Evolutionary conservation across 192 early-diverging fungal genomes (phyloP), one percentile per base, ranked within the genome.

Genomic region (Thamnidium elegans): DNA sequence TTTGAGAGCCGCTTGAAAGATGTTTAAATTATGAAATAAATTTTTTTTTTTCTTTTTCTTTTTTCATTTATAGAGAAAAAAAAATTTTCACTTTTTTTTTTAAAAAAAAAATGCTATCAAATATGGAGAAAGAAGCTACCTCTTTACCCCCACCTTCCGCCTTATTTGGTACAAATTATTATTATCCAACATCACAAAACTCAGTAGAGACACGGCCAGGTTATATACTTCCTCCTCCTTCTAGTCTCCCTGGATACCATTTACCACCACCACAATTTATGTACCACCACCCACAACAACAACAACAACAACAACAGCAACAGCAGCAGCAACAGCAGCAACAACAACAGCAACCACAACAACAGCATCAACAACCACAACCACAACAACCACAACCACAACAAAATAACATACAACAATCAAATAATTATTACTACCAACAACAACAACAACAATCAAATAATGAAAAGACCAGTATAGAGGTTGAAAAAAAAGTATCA

Each of bases 141-240:
- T 50, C 39, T 8, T 39, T 64, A 17, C 62, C 62, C 11, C 62
- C 62, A 21, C 62, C 62, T 19, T 64, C 62, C 43, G 50, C 50
- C 21, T 31, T 64, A 20, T 64, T 64, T 53, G 50, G 50, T 26
- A 42, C 50, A 14, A 51, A 30, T 9, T 52, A 50, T 19, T 64
- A 51, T 23, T 64, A 64, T 23, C 50, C 62, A 11, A 32, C 62
- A 32, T 15, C 36, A 19, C 30, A 43, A 48, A 36, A 31, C 14
- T 15, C 54, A 13, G 30, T 55, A 32, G 54, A 55, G 31, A 31
- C 54, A 9, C 26, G 56, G 42, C 34, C 56, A 42, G 39, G 39
- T 8, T 58, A 43, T 15, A 69, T 69, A n/a, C 30, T 69, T 8
- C 68, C 68, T 8, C 68, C 68, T 7, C 68, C 68, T 34, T 58